Conservation (phyloP, 805 yeast genomes). For the Lipomyces kockii region DNA sequence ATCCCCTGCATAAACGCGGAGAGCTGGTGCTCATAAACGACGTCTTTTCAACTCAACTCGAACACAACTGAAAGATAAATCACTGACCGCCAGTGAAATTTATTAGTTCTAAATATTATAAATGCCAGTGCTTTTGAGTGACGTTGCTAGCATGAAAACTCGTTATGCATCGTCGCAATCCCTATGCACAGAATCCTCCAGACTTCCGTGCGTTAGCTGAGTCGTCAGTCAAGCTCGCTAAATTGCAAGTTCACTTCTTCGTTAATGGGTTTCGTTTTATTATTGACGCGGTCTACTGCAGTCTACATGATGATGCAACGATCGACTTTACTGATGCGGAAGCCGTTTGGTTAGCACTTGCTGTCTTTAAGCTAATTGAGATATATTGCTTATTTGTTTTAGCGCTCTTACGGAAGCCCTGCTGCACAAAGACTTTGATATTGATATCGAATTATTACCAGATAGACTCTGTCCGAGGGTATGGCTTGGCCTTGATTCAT, state of each 20-base stretch:
- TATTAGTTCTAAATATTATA: neutral
- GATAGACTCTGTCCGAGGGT: conserved; percentile 38
- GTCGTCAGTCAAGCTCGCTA: conserved; percentile 18
- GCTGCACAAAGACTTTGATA: conserved; percentile 27
- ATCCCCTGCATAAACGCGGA: neutral
- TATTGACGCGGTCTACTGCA: neutral
- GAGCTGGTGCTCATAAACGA: too few species aligned
- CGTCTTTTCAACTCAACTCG: too few species aligned
- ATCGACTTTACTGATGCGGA: conserved; percentile 28
- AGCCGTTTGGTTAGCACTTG: conserved; percentile 25
- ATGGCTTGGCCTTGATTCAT: neutral
- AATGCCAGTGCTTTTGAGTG: too few species aligned
- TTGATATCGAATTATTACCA: conserved; percentile 21
- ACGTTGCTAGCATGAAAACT: neutral
- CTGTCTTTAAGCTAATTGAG: neutral
- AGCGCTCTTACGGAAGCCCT: conserved; percentile 31
- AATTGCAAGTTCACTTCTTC: conserved; percentile 19
- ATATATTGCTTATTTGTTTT: neutral
- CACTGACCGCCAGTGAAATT: too few species aligned
- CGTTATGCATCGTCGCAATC: conserved; percentile 33
- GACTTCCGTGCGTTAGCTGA: conserved; percentile 28
- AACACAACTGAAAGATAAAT: too few species aligned
- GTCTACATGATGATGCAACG: conserved; percentile 11
- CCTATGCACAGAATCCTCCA: conserved; percentile 11
- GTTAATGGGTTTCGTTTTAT: neutral